Percentiles rank a stretch among this genome's conserved stretches.
phyloP scores from a whole-genome alignment of 805 yeast genomes.

The Sugiyamaella lignohabitans region DNA sequence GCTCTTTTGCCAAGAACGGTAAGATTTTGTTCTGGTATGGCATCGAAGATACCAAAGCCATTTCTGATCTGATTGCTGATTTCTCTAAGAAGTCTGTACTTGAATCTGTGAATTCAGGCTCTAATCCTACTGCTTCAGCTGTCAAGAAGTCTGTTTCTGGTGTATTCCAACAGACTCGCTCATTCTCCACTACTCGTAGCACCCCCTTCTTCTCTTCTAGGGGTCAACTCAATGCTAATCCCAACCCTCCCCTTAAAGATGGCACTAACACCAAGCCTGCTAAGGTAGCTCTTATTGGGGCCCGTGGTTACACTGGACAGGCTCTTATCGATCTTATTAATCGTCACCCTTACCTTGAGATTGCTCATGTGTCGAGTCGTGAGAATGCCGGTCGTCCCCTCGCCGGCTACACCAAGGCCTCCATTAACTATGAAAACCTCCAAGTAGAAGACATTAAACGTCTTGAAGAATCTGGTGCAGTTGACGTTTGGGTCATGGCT shows the following conservation, averaged over 20 bases:
- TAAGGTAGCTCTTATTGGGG: slow-evolving; percentile 91
- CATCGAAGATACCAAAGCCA: slow-evolving; percentile 53
- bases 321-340: slow-evolving; percentile 83
- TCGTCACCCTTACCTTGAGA: slow-evolving; percentile 78
- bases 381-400: slow-evolving; percentile 84
- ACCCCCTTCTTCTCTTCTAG: background rate
- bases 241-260: slow-evolving; percentile 63
- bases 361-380: slow-evolving; percentile 92
- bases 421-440: slow-evolving; percentile 75
- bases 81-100: slow-evolving; percentile 28
- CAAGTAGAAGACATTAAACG: slow-evolving; percentile 78
- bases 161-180: slow-evolving; percentile 21
- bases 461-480: slow-evolving; percentile 67
- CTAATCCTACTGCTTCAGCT: slow-evolving; percentile 12
- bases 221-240: slow-evolving; percentile 36
- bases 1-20: slow-evolving; percentile 86
- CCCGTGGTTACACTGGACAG: slow-evolving; percentile 96
- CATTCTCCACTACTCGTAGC: slow-evolving; percentile 21
- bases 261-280: slow-evolving; percentile 59
- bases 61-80: slow-evolving; percentile 54
- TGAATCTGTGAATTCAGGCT: slow-evolving; percentile 11
- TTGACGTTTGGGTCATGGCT: slow-evolving; percentile 99
- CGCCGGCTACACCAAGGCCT: slow-evolving; percentile 77
- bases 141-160: slow-evolving; percentile 16
- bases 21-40: slow-evolving; percentile 95